Conservation (phyloP, 1,284 basidiomycete species). For the Puccinia polysora region DNA sequence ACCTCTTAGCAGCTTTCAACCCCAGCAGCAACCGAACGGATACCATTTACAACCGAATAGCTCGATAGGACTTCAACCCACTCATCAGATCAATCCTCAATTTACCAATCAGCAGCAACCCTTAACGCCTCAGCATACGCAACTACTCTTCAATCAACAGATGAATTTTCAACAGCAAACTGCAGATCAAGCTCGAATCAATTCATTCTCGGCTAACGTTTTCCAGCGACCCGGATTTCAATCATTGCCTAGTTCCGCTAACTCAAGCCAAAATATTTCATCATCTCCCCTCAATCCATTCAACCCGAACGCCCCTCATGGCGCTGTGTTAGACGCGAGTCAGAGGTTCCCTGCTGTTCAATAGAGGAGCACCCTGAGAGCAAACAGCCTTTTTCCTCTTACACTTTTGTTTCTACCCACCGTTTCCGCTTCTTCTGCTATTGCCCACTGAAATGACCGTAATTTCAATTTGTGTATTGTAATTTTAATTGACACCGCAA, state of each 20-base stretch:
- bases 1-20: constrained; percentile 2
- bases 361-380: no score
- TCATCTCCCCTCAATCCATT: constrained; percentile 39
- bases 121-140: constrained; percentile 38
- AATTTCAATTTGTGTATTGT: no score
- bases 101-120: constrained; percentile 19
- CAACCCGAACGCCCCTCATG: constrained; percentile 39
- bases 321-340: constrained; percentile 38
- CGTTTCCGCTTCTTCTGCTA: no score
- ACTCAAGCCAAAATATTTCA: neutral
- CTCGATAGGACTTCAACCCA: constrained; percentile 3
- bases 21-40: constrained; percentile 15
- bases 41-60: constrained; percentile 3
- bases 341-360: constrained; percentile 35
- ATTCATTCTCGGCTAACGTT: constrained; percentile 39
- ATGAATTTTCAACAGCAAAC: constrained; percentile 29
- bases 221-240: constrained; percentile 33
- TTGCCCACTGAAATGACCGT: no score
- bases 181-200: constrained; percentile 28
- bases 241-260: neutral
- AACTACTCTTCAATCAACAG: constrained; percentile 36
- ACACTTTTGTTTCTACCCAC: no score
- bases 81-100: neutral
- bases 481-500: no score
- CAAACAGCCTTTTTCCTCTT: no score